Percentiles rank a stretch among this genome's conserved stretches.
phyloP scores from a whole-genome alignment of 1,284 basidiomycete species.

The Tilletia caries region DNA sequence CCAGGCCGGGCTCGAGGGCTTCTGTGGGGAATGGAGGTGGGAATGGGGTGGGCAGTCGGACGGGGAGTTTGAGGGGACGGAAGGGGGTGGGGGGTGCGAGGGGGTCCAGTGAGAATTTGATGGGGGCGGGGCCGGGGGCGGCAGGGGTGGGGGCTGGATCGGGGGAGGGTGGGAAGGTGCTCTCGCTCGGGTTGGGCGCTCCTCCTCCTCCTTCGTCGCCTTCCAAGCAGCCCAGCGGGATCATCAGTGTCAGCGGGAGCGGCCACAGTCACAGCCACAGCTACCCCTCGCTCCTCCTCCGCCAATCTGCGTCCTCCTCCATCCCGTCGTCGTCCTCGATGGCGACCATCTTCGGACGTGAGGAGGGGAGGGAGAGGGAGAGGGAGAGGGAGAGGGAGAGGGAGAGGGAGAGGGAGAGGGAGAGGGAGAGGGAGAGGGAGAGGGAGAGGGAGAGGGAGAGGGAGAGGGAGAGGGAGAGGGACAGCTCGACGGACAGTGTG shows the following conservation, averaged over 20 bases:
- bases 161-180: too few species aligned
- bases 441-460: neutral
- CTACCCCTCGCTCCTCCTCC: neutral
- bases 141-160: neutral
- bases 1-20: neutral
- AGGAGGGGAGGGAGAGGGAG: neutral
- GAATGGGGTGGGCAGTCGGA: neutral
- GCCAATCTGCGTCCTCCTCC: neutral
- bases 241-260: neutral
- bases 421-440: neutral
- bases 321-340: neutral
- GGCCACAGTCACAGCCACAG: neutral
- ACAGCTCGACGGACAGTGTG: conserved; percentile 38
- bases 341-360: neutral
- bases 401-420: neutral
- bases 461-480: conserved; percentile 1
- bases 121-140: neutral
- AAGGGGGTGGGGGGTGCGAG: neutral
- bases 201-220: too few species aligned
- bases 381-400: neutral
- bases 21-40: neutral
- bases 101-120: neutral
- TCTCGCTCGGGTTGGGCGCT: neutral
- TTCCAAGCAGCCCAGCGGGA: neutral
- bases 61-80: conserved; percentile 3